Conservation (phyloP, 2,329 filamentous ascomycete species). For the Colletotrichum gloeosporioides region DNA sequence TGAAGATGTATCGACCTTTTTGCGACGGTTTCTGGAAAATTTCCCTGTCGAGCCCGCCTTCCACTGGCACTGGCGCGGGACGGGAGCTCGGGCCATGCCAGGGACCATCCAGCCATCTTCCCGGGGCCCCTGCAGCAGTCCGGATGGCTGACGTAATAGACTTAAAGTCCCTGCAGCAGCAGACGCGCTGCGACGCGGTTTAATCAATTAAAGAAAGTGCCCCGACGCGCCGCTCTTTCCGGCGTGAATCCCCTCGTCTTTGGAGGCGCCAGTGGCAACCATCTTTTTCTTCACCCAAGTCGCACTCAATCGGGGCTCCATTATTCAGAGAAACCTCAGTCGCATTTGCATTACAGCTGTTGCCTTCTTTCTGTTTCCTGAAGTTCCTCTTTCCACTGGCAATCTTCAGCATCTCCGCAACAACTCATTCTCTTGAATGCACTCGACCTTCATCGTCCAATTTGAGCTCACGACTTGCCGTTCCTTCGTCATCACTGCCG, state of each 20-base stretch:
- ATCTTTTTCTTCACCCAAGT: neutral
- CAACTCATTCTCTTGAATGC: neutral
- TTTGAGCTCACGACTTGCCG: neutral
- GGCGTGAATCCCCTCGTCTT: neutral
- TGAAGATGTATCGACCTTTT: neutral
- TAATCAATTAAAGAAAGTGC: slow-evolving; percentile 12
- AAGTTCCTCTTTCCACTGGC: neutral
- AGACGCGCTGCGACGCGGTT: slow-evolving; percentile 24
- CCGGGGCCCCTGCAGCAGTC: neutral
- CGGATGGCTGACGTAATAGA: slow-evolving; percentile 1
- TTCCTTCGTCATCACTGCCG: accelerated
- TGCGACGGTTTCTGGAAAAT: neutral
- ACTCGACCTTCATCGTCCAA: neutral
- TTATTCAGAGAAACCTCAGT: neutral
- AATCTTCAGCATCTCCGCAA: neutral
- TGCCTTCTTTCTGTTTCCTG: neutral
- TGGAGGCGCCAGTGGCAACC: neutral
- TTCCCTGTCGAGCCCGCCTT: neutral
- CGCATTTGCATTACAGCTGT: neutral
- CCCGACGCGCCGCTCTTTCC: neutral
- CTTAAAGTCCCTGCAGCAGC: neutral
- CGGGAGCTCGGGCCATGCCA: slow-evolving; percentile 9
- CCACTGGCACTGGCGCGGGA: neutral
- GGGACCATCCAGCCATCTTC: neutral
- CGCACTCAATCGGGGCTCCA: accelerated